Evolutionary conservation across 441 rosid genomes (phyloP).

Genomic region (Kokia cookei): DNA sequence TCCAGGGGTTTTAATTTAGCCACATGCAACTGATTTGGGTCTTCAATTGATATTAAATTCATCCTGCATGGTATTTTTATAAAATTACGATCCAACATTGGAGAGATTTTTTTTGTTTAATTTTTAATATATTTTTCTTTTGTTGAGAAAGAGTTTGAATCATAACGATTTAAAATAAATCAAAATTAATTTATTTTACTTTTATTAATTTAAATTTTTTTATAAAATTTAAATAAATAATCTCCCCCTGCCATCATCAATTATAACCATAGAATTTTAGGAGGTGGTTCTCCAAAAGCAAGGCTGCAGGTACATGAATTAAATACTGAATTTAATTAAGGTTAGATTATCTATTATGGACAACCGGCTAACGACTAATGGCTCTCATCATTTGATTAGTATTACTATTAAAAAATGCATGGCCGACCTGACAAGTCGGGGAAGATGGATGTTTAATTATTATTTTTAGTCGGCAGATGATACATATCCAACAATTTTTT

Average conservation of each 20-base stretch:
- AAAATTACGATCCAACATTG: too few species aligned
- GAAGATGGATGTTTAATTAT: not conserved
- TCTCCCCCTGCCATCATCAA: not conserved
- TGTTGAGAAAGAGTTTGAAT: not conserved
- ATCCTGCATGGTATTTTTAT: too few species aligned
- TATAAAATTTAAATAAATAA: too few species aligned
- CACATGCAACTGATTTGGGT: not conserved
- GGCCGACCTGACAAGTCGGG: not conserved
- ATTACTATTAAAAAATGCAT: not conserved
- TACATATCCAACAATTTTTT: not conserved
- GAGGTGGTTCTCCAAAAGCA: not conserved
- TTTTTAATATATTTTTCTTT: not conserved
- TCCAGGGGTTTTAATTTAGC: not conserved
- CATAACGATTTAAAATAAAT: not conserved
- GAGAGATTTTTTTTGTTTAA: too few species aligned
- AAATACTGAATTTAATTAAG: not conserved
- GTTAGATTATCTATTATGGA: not conserved
- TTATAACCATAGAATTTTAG: not conserved
- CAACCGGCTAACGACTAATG: not conserved
- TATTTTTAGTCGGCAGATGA: not conserved
- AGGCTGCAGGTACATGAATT: not conserved
- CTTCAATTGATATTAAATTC: not conserved
- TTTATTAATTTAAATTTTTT: too few species aligned
- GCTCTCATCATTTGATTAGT: not conserved
- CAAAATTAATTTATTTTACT: too few species aligned